Evolutionary conservation across 345 rosid species (phyloP).

Genomic region (Melaleuca alternifolia): DNA sequence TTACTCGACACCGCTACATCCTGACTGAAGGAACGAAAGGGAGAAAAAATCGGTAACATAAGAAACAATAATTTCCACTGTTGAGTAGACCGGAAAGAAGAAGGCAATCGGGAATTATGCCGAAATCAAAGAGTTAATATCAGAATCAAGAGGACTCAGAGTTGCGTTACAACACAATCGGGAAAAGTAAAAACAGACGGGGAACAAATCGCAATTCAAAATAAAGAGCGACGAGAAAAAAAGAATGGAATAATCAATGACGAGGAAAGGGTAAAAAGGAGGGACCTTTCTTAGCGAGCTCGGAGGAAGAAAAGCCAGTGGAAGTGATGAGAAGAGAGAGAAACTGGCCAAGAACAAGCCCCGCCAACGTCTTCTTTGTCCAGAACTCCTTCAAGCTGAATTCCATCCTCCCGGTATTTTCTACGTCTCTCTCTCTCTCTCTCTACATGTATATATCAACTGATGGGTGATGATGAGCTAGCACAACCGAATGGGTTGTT

Average conservation of each 20-base stretch:
- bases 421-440: neutral
- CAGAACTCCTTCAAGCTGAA: slow-evolving; percentile 11
- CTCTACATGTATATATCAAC: accelerated
- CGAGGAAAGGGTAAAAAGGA: neutral
- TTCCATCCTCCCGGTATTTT: slow-evolving; percentile 1
- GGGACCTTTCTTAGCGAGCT: slow-evolving; percentile 29
- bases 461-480: neutral
- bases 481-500: neutral
- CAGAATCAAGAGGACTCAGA: neutral
- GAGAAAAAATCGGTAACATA: neutral
- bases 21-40: neutral
- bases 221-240: neutral
- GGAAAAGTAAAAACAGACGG: neutral
- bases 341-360: slow-evolving; percentile 38
- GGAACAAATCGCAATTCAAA: neutral
- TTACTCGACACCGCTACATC: neutral
- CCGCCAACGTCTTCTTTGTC: slow-evolving; percentile 29
- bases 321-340: slow-evolving; percentile 36
- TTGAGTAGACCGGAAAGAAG: neutral
- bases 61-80: neutral
- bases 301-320: slow-evolving; percentile 28
- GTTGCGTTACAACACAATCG: neutral
- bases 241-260: neutral
- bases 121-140: neutral
- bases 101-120: neutral